These are phyloP conservation scores for Erucastrum elatum DNA, from an alignment of 345 rosid genomes.

Conservation along the genomic window DNA sequence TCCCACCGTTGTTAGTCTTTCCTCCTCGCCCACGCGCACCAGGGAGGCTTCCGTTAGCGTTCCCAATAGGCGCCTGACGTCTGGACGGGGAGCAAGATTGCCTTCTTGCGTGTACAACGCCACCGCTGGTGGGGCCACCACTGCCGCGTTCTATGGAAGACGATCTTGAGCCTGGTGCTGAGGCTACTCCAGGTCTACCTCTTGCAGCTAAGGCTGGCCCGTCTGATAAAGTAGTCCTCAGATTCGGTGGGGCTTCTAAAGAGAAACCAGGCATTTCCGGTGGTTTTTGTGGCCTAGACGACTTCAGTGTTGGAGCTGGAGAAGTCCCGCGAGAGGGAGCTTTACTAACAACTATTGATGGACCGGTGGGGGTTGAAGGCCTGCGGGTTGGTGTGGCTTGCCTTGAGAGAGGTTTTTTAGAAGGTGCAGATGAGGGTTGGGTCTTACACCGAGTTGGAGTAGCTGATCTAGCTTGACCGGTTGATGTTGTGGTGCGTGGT, in stretches of 20 bases:
- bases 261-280: slow-evolving; percentile 60
- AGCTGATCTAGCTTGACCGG: slow-evolving; percentile 38
- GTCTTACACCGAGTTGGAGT: slow-evolving; percentile 36
- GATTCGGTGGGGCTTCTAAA: slow-evolving; percentile 61
- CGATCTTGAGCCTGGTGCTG: slow-evolving; percentile 49
- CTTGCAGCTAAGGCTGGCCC: slow-evolving; percentile 70
- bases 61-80: slow-evolving; percentile 52
- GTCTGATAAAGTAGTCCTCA: slow-evolving; percentile 58
- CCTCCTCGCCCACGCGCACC: slow-evolving; percentile 42
- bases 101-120: slow-evolving; percentile 33
- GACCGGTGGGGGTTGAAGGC: slow-evolving; percentile 40
- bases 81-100: slow-evolving; percentile 57
- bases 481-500: slow-evolving; percentile 27
- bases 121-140: slow-evolving; percentile 36
- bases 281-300: slow-evolving; percentile 49
- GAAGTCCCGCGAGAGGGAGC: slow-evolving; percentile 59
- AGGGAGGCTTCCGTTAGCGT: slow-evolving; percentile 33
- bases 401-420: slow-evolving; percentile 29
- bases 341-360: slow-evolving; percentile 42
- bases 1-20: slow-evolving; percentile 31
- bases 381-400: slow-evolving; percentile 38
- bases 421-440: slow-evolving; percentile 29
- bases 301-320: slow-evolving; percentile 60
- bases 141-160: slow-evolving; percentile 43
- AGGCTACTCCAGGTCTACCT: slow-evolving; percentile 64